Conservation (phyloP, 2,329 filamentous ascomycete species). For the Colletotrichum ledebouriae region DNA sequence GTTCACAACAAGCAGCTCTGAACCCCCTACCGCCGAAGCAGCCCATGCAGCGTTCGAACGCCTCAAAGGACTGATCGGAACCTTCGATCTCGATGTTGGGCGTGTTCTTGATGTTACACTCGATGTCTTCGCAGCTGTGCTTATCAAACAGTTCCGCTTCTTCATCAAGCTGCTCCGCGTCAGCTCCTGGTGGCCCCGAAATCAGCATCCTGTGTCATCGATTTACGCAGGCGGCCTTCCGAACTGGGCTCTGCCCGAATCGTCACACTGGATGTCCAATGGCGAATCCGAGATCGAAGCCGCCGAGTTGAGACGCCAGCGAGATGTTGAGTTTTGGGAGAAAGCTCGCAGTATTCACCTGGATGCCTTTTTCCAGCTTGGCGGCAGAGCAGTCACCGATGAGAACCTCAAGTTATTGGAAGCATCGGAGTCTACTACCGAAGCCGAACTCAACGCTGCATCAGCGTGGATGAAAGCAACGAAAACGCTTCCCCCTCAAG, state of each 20-base stretch:
- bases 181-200: constrained; percentile 97
- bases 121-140: constrained; percentile 92
- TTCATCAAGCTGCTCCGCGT: constrained; percentile 92
- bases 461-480: constrained; percentile 85
- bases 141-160: constrained; percentile 93
- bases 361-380: constrained; percentile 90
- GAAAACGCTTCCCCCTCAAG: constrained; percentile 83
- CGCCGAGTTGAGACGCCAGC: constrained; percentile 67
- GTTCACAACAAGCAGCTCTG: constrained; percentile 86
- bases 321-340: constrained; percentile 86
- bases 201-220: constrained; percentile 56
- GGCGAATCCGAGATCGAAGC: constrained; percentile 77
- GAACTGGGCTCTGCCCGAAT: constrained; percentile 84
- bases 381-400: constrained; percentile 76
- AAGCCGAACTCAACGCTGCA: constrained; percentile 68
- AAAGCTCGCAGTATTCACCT: constrained; percentile 82
- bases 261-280: constrained; percentile 70
- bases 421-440: constrained; percentile 56
- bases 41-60: constrained; percentile 90
- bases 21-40: constrained; percentile 79
- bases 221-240: constrained; percentile 78
- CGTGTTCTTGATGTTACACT: constrained; percentile 94
- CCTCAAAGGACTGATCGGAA: constrained; percentile 94
- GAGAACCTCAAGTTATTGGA: constrained; percentile 65
- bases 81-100: constrained; percentile 96